Base-by-base conservation (phyloP, 768 basidiomycete species). In the Suillus americanus region DNA sequence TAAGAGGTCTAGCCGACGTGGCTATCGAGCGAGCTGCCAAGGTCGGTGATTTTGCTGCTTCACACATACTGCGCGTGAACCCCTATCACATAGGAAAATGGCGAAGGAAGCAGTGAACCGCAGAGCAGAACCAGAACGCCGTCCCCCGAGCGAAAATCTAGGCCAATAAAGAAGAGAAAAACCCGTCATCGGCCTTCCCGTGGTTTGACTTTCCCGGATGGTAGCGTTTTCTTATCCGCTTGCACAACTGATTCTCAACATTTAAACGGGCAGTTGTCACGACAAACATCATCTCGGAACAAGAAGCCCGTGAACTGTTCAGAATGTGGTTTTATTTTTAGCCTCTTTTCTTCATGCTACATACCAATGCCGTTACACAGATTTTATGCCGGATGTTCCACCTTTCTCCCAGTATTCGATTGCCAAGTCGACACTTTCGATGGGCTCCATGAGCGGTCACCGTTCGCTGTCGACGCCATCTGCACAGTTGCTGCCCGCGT, bases 401-500 rank as follows among this genome's bases (percentile, higher is more conserved):
- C 91, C 20, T 95, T 94, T 74, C 77, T 95, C 45, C 92, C 96
- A 51, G 88, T 97, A 6, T 96, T 95, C 71, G 94, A 97, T 75
- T 83, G 82, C 5, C 83, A 79, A 50, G 79, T 84, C n/a, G 95
- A 98, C 75, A 95, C 92, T 0, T 97, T 87, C 76, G 92, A 95
- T 53, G 85, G 87, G 50, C 80, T 98, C 63, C 93, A 92, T 71
- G 86, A 90, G 64, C 88, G 95, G 55, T 97, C 95, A 60, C 96
- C 95, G 0, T 97, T 97, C 77, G 94, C 94, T 48, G 89, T 98
- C 28, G 89, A 96, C 69, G 88, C 89, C 25, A 96, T 98, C 40
- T 95, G 95, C 73, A 93, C 95, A 89, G 93, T 96, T 43, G 95
- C 93, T 3, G 90, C 94, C 14, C 87, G 90, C 64, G 92, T 95